Base-by-base conservation (phyloP, 2,329 filamentous ascomycete genomes). In the Exophiala dermatitidis region DNA sequence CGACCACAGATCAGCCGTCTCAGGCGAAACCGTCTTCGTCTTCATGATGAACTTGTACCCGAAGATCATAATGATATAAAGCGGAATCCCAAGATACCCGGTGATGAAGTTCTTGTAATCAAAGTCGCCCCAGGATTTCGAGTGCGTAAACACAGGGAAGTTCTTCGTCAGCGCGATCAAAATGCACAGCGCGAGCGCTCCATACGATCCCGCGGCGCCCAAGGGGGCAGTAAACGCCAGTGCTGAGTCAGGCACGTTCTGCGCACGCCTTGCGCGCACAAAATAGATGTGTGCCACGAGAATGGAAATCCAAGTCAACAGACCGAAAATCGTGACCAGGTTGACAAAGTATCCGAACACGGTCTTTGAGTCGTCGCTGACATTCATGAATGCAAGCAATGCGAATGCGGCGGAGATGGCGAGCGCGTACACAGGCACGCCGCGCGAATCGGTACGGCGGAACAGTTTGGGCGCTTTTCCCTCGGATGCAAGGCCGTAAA, bases 121-220 rank as follows among this genome's bases (percentile, higher is more conserved):
- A 60, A 87, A 87, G 47, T 74, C 73, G 49, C 75, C 76, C 52
- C 76, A 74, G 10, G 33, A 29, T 62, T 67, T 50, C 40, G 63
- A 68, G 54, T 67, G 69, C 2, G 81, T 74, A 69, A 93, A 93
- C 54, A 85, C 83, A 52, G 80, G 76, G 70, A 82, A 93, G 75
- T 89, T 90, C 78, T 93, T 94, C 65, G 88, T 91, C 48, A 94
- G 66, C 1, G 85, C 80, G 57, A 93, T 86, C 33, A 93, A 66
- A 64, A 78, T 76, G 71, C 85, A 89, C 71, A 89, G 83, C 64
- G 75, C 72, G 1, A 93, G 75, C 0, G 85, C 85, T 54, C 74
- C 72, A 65, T 82, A 82, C 0, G 84, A 88, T 7, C 88, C 88
- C 57, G 68, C 78, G 36, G 82, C 71, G n/a, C 88, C 86, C 10